Conservation (phyloP, 2,329 filamentous ascomycete genomes). For the Neofusicoccum cordaticola region DNA sequence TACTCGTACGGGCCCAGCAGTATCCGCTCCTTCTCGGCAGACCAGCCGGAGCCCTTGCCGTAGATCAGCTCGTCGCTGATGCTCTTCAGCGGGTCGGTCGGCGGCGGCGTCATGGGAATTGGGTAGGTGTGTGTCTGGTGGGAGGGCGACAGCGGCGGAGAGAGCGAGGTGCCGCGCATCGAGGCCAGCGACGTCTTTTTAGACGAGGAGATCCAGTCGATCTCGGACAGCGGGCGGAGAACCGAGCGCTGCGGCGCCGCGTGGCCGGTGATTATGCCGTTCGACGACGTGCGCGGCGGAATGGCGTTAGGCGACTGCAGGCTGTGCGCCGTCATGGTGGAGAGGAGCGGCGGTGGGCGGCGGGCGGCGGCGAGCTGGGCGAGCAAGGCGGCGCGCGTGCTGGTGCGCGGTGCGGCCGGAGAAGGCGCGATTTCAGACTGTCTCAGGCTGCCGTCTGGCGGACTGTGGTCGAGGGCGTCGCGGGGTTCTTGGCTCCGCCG, state of each 20-base stretch:
- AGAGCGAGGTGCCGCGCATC: slow-evolving; percentile 11
- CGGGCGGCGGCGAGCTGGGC: neutral
- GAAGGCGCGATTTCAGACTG: neutral
- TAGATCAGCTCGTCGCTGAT: slow-evolving; percentile 41
- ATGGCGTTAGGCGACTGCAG: slow-evolving; percentile 37
- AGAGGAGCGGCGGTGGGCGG: neutral
- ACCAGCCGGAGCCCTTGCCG: slow-evolving; percentile 57
- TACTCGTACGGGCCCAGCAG: slow-evolving; percentile 79
- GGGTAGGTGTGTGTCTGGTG: slow-evolving; percentile 25
- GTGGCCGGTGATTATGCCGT: slow-evolving; percentile 30
- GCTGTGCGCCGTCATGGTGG: slow-evolving; percentile 17
- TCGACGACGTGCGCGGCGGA: slow-evolving; percentile 38
- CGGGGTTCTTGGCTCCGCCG: neutral
- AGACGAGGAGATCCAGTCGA: slow-evolving; percentile 39
- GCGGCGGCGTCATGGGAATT: slow-evolving; percentile 30
- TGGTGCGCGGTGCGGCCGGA: neutral
- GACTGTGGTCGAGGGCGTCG: neutral
- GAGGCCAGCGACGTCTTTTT: slow-evolving; percentile 29
- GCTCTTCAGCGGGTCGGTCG: slow-evolving; percentile 26
- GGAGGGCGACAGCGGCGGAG: slow-evolving; percentile 17
- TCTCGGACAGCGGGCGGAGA: slow-evolving; percentile 37
- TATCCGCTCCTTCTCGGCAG: slow-evolving; percentile 71
- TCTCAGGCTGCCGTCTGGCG: neutral
- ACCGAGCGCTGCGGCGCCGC: slow-evolving; percentile 22
- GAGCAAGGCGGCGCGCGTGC: neutral